Evolutionary conservation across 2,329 filamentous ascomycete genomes (phyloP).

Genomic region (Diaporthe ampelina): DNA sequence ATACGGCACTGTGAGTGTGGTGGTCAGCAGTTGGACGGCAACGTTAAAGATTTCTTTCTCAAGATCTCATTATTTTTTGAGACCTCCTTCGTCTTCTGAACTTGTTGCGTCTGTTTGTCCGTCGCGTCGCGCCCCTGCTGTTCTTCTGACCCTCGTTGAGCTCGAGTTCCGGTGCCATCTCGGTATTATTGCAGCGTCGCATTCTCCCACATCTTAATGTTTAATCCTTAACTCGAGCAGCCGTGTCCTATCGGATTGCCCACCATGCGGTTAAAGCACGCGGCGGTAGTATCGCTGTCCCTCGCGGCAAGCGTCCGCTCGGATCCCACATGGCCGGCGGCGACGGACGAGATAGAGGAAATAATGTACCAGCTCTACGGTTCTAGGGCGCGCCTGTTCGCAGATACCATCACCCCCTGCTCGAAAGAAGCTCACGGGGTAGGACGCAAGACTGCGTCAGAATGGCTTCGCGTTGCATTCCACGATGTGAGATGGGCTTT

Average conservation of each 20-base stretch:
- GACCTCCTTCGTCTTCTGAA: background rate
- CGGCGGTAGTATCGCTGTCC: slow-evolving; percentile 45
- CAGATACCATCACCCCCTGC: slow-evolving; percentile 70
- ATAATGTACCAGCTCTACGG: slow-evolving; percentile 72
- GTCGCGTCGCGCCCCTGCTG: slow-evolving; percentile 4
- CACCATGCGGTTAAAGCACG: slow-evolving; percentile 6
- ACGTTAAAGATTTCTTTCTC: background rate
- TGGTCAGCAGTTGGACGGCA: slow-evolving; percentile 17
- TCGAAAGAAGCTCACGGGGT: slow-evolving; percentile 64
- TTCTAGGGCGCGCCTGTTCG: slow-evolving; percentile 68
- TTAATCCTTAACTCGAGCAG: background rate
- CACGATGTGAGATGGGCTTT: slow-evolving; percentile 59
- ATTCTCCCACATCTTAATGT: background rate
- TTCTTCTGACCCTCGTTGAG: background rate
- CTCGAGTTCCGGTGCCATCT: background rate
- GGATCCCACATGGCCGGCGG: slow-evolving; percentile 72
- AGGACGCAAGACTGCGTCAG: slow-evolving; percentile 70
- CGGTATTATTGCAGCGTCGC: background rate
- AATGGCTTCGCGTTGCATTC: slow-evolving; percentile 73
- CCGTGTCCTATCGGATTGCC: background rate
- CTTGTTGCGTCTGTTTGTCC: background rate
- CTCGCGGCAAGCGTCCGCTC: slow-evolving; percentile 54
- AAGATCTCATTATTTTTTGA: background rate
- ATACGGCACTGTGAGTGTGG: slow-evolving; percentile 24
- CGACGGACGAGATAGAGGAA: slow-evolving; percentile 73